A percentile compares a stretch with the other conserved stretches of the same genome.
Conservation (phyloP, 176 grass and related monocot species). For the Elymus sibiricus region DNA sequence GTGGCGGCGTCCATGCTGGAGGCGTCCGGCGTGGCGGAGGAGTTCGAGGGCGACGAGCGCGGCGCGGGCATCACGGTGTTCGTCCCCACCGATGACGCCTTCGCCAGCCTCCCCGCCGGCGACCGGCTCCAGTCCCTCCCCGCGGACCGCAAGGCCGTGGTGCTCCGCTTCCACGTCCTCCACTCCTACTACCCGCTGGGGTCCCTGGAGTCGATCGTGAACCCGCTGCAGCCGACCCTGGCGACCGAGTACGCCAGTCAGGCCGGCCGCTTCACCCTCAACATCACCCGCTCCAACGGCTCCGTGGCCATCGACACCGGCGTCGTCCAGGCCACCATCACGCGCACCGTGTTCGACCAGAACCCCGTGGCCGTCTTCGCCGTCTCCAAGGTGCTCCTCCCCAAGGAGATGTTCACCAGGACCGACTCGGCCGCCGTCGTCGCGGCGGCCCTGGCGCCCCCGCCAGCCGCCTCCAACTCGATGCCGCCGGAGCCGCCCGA, state of each 20-base stretch:
- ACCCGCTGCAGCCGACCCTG: constrained; percentile 80
- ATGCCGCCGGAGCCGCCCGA: constrained; percentile 24
- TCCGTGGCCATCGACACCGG: constrained; percentile 91
- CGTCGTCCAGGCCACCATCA: constrained; percentile 83
- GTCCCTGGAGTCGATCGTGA: constrained; percentile 88
- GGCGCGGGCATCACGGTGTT: constrained; percentile 88
- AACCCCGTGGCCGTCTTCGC: constrained; percentile 88
- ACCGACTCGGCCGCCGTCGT: neutral
- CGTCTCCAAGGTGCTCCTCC: constrained; percentile 82
- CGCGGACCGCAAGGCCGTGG: constrained; percentile 64
- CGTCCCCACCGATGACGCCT: constrained; percentile 87
- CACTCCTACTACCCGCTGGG: constrained; percentile 94
- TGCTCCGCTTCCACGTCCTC: constrained; percentile 92
- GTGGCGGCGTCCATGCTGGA: constrained; percentile 87
- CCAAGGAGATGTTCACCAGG: constrained; percentile 76
- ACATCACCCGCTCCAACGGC: constrained; percentile 77
- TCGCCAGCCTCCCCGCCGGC: constrained; percentile 48
- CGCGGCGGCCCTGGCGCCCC: constrained; percentile 10
- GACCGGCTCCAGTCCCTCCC: constrained; percentile 63
- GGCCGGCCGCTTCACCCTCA: constrained; percentile 79
- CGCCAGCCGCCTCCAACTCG: neutral
- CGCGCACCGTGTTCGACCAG: constrained; percentile 80
- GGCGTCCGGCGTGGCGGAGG: constrained; percentile 62
- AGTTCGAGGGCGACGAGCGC: constrained; percentile 87
- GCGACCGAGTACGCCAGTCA: constrained; percentile 67